Evolutionary conservation across 108 stramenopile genomes (phyloP).

Genomic region (Nannochloropsis oceanica): DNA sequence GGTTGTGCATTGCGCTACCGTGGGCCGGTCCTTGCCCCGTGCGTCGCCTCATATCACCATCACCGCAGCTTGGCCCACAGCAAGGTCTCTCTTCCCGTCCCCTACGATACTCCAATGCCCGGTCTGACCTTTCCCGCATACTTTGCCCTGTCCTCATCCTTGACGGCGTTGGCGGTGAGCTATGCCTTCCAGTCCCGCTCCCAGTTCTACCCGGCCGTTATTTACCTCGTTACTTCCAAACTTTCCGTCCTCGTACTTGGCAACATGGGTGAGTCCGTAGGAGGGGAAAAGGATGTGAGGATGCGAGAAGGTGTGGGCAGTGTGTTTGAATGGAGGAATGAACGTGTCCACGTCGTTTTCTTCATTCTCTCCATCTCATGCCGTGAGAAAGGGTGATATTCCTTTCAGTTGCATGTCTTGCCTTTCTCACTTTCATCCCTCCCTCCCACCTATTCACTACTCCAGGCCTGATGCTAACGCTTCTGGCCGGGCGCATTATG

Average conservation of each 20-base stretch:
- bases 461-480: slow-evolving; percentile 39
- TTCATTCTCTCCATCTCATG: too few relatives aligned
- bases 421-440: too few relatives aligned
- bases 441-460: neutral
- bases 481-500: slow-evolving; percentile 39
- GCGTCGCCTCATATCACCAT: too few relatives aligned
- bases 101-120: neutral
- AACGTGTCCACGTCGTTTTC: too few relatives aligned
- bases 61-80: too few relatives aligned
- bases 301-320: neutral
- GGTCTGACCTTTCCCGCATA: neutral
- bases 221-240: slow-evolving; percentile 73
- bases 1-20: too few relatives aligned
- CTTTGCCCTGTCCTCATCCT: neutral
- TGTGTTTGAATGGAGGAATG: too few relatives aligned
- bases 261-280: slow-evolving; percentile 10
- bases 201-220: slow-evolving; percentile 84
- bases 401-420: too few relatives aligned
- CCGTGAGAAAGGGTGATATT: too few relatives aligned
- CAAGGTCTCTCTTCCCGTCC: neutral
- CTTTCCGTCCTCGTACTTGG: slow-evolving; percentile 64
- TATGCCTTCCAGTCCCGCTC: neutral
- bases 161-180: neutral
- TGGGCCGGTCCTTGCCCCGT: too few relatives aligned
- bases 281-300: neutral